These are phyloP conservation scores for Ampelomyces quisqualis DNA, from an alignment of 2,329 filamentous ascomycete genomes.

Conservation along the genomic window DNA sequence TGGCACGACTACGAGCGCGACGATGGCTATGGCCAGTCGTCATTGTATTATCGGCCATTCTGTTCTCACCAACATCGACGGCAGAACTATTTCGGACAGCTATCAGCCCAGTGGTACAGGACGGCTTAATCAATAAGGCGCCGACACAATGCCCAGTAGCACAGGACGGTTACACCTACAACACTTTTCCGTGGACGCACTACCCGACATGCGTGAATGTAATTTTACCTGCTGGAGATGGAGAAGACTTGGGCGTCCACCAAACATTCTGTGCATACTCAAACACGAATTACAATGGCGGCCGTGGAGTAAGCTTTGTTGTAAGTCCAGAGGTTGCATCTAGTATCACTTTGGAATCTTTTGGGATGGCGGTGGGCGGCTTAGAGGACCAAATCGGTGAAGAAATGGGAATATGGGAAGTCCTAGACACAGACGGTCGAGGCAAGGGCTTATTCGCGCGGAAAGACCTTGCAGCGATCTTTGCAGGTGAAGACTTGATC, in stretches of 20 bases:
- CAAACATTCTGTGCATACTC: constrained; percentile 32
- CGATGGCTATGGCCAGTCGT: constrained; percentile 1
- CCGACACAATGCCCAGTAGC: constrained; percentile 22
- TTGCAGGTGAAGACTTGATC: constrained; percentile 28
- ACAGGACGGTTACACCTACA: constrained; percentile 25
- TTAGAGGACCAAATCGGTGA: constrained; percentile 8
- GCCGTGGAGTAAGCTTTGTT: constrained; percentile 35
- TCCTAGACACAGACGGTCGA: constrained; percentile 21
- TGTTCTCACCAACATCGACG: constrained; percentile 7
- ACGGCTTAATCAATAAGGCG: constrained; percentile 18
- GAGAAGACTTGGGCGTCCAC: constrained; percentile 5
- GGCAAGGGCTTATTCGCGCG: constrained; percentile 33
- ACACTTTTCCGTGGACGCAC: constrained; percentile 34
- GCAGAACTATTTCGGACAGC: constrained; percentile 21
- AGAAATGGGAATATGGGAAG: constrained; percentile 24
- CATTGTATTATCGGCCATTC: constrained; percentile 5
- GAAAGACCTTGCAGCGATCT: constrained; percentile 15
- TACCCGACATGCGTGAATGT: constrained; percentile 28
- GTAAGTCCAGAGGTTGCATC: constrained; percentile 29
- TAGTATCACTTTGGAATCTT: constrained; percentile 19
- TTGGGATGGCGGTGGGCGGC: constrained; percentile 15
- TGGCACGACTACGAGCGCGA: constrained; percentile 1
- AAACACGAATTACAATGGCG: constrained; percentile 24
- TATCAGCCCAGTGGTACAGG: constrained; percentile 21
- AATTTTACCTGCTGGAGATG: constrained; percentile 10